Evolutionary conservation across 352 stramenopile genomes (phyloP).

Genomic region (Plasmopara muralis): DNA sequence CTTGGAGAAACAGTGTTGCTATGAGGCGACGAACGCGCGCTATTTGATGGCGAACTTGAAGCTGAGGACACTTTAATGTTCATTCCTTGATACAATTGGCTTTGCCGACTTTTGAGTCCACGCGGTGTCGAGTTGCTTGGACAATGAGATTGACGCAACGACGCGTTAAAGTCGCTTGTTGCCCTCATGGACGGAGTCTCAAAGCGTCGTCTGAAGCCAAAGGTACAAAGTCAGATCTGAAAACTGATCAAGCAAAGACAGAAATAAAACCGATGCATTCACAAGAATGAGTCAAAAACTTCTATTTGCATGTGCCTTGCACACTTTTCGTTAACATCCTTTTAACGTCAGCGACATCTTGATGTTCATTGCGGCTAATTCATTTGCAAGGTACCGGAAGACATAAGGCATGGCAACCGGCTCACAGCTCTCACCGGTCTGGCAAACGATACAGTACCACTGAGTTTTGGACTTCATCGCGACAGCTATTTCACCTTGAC

Average conservation of each 20-base stretch:
- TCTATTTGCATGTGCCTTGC: constrained; percentile 22
- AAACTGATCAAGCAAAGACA: background rate
- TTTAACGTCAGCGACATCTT: constrained; percentile 94
- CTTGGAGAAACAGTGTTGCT: constrained; percentile 17
- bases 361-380: constrained; percentile 99
- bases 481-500: constrained; percentile 75
- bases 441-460: constrained; percentile 81
- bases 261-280: constrained; percentile 1
- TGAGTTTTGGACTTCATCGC: constrained; percentile 86
- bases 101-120: background rate
- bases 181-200: constrained; percentile 17
- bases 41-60: constrained; percentile 26
- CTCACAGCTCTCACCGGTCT: constrained; percentile 87
- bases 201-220: background rate
- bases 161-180: constrained; percentile 29
- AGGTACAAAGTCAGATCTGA: background rate
- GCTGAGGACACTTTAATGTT: constrained; percentile 42
- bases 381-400: constrained; percentile 98
- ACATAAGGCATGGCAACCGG: constrained; percentile 98
- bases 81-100: constrained; percentile 28
- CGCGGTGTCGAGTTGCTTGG: constrained; percentile 15
- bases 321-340: constrained; percentile 27
- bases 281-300: constrained; percentile 32
- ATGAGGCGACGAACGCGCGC: constrained; percentile 31
- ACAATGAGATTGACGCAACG: constrained; percentile 22